Base-by-base conservation (phyloP, 2,329 filamentous ascomycete species). In the Mariannaea elegans region DNA sequence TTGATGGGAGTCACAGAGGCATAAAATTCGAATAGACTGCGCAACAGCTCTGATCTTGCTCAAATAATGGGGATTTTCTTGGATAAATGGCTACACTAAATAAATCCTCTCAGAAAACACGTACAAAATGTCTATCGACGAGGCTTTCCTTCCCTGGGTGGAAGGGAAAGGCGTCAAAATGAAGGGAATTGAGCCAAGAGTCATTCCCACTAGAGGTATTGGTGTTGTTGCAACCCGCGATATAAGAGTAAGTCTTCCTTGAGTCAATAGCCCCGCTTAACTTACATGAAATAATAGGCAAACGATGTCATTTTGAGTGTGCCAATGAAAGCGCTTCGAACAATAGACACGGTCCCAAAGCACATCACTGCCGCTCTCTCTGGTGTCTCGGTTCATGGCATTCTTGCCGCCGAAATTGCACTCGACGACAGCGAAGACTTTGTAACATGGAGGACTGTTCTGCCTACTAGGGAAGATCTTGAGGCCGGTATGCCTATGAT, bases 181-280 rank as follows among this genome's bases (percentile, higher is more conserved):
- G 9, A 82, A 87, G 57, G 91, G 90, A 13, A 84, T 96, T 24
- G 76, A 82, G 32, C 84, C 92, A 5, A 83, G 87, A 38, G 80
- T 80, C 36, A 87, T 97, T 14, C 85, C 88, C 6, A 90, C 88
- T 2, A 84, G 90, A 54, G 93, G 93, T 24, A 84, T 95, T 52
- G 93, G 94, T 45, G 87, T 97, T 56, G 82, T 94, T 49, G 90
- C 92, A 5, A 88, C 86, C 12, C 82, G 84, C 24, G 78, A 83
- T 13, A 82, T 95, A 61, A 79, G 90, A 78, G 91, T 91, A 77
- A 70, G 64, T 56, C 12, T 45, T 13, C 4, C 19, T 1, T 3
- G 7, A 44, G 10, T 10, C 10, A 13, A 1, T 19, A 1, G 5
- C 12, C 14, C 5, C 3, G 13, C n/a, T 16, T 6, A 8, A 7